These are phyloP conservation scores for Penicillium sp. DNA, from an alignment of 2,329 filamentous ascomycete genomes.

Conservation along the genomic window DNA sequence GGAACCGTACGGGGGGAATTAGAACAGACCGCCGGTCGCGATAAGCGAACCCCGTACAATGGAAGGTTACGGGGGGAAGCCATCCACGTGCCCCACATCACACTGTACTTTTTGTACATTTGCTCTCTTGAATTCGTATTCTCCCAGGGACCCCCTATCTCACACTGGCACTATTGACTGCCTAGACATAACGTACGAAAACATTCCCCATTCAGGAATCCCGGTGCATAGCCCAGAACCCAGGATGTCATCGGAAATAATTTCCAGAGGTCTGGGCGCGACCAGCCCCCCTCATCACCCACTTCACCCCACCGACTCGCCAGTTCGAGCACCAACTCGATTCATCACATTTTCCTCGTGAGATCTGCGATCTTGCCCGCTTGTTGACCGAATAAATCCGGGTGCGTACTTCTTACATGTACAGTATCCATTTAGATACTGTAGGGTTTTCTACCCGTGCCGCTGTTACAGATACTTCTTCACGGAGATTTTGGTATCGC, in stretches of 20 bases:
- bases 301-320: neutral
- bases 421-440: neutral
- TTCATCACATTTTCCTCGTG: neutral
- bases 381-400: neutral
- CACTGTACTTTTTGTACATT: neutral
- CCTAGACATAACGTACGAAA: neutral
- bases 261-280: neutral
- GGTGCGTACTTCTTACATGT: neutral
- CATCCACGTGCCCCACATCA: slow-evolving; percentile 7
- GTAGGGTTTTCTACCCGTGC: neutral
- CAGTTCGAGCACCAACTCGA: neutral
- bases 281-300: neutral
- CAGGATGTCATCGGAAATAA: neutral
- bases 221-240: neutral
- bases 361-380: neutral
- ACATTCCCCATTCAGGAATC: neutral
- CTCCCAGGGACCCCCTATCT: neutral
- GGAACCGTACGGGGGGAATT: neutral
- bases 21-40: slow-evolving; percentile 14
- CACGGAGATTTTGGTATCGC: neutral
- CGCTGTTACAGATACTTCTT: neutral
- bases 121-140: neutral
- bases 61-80: slow-evolving; percentile 23
- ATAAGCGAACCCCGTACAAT: slow-evolving; percentile 19
- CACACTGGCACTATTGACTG: neutral